Percentiles rank a stretch among this genome's conserved stretches.
phyloP scores from a whole-genome alignment of 2,329 filamentous ascomycete species.

The Massarina eburnea region DNA sequence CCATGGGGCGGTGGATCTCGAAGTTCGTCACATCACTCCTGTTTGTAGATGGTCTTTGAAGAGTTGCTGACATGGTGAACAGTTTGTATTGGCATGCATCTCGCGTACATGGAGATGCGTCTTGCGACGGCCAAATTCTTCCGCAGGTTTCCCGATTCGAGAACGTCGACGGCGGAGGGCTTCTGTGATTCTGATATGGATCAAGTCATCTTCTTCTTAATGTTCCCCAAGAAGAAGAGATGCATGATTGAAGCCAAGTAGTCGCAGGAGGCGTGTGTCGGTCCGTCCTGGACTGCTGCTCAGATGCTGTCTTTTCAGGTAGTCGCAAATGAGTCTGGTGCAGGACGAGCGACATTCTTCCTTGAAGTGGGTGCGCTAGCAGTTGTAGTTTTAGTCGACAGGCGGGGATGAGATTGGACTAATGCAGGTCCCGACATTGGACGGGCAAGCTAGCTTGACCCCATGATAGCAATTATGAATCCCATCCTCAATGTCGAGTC shows the following conservation, averaged over 20 bases:
- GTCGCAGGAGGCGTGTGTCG: not conserved
- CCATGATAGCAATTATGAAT: too few relatives aligned
- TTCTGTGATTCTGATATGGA: conserved; percentile 17
- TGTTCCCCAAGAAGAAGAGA: conserved; percentile 13
- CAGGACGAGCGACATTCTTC: too few relatives aligned
- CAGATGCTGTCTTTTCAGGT: too few relatives aligned
- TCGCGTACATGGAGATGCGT: conserved; percentile 20
- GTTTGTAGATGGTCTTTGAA: not conserved
- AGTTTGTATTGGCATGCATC: conserved; percentile 21
- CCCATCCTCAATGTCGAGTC: too few relatives aligned
- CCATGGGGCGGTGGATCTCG: conserved; percentile 8
- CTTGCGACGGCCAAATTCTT: conserved; percentile 16
- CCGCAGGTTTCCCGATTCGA: conserved; percentile 13
- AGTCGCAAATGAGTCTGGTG: too few relatives aligned
- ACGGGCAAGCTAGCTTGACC: too few relatives aligned
- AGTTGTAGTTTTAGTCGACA: too few relatives aligned
- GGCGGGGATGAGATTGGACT: too few relatives aligned
- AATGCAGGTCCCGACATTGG: too few relatives aligned
- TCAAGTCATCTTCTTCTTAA: conserved; percentile 12
- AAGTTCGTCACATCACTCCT: not conserved
- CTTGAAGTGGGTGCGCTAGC: too few relatives aligned
- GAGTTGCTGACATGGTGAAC: not conserved
- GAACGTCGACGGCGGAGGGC: conserved; percentile 9
- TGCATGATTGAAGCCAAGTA: conserved; percentile 9
- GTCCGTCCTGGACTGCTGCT: too few relatives aligned